Evolutionary conservation across 1,139 yeast species (phyloP), one percentile per base, ranked within the genome.

Genomic region (Blastobotrys persicus): DNA sequence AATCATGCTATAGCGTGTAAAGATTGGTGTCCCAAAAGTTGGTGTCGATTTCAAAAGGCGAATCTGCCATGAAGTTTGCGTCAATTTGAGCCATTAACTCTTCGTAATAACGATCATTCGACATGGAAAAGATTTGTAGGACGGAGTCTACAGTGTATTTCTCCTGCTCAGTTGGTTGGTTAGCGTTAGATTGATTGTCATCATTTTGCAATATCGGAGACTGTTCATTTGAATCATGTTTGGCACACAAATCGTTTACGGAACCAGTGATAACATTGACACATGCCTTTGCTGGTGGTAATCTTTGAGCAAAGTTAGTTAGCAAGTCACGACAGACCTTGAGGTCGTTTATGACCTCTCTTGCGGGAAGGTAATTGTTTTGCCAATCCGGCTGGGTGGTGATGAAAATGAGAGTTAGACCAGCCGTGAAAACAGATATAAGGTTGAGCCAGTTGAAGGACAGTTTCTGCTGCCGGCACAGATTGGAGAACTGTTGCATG

Each of bases 401-500:
- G 32, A 56, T 52, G 41, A 53, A 57, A 23, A 57, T 33, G n/a
- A 57, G 38, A 2, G 58, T 51, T 20, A 57, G 37, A 2, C 58
- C 45, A 7, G 60, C 58, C 20, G 57, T 48, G 42, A 56, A 57
- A 2, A 56, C 59, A 1, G 56, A 47, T 2, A 53, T 44, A 2
- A 57, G 48, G 46, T 56, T 57, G 26, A 57, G 52, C 60, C 60
- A 57, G 39, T 57, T 57, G 47, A 57, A 57, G 4, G 59, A 47
- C 38, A 57, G 41, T 20, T 54, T 56, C 38, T 46, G 45, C 39
- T 57, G 59, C 16, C 51, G 44, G 14, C 46, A 40, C 55, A 57
- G 52, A 18, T 45, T 48, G 16, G 54, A 41, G 33, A 56, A 57
- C 16, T 53, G 57, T 38, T 48, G 52, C 7, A 57, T 38, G n/a